phyloP scores from a whole-genome alignment of 106 monocot species.

The Allium fistulosum region DNA sequence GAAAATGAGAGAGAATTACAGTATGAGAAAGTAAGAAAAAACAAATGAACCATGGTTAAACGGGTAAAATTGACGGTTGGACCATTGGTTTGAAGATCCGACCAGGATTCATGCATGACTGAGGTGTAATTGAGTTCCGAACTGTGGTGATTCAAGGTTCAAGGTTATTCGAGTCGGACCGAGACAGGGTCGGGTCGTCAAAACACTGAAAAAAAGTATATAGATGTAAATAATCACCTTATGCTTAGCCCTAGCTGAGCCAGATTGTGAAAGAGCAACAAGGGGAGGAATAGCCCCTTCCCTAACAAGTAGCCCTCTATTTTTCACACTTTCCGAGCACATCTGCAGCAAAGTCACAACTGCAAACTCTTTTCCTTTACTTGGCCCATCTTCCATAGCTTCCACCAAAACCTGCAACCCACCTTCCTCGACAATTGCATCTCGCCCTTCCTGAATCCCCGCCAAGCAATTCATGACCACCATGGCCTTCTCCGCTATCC shows the following conservation, averaged over 20 bases:
- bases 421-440: conserved; percentile 41
- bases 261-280: conserved; percentile 71
- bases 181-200: not conserved
- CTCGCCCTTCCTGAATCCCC: conserved; percentile 33
- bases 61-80: no score
- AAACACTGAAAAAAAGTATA: not conserved
- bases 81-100: not conserved
- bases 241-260: conserved; percentile 60
- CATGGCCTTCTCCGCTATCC: conserved; percentile 54
- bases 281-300: conserved; percentile 92
- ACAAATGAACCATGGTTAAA: no score
- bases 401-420: conserved; percentile 70
- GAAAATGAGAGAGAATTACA: no score
- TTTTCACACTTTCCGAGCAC: conserved; percentile 42
- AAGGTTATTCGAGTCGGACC: no score
- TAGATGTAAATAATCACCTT: conserved; percentile 38
- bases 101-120: not conserved
- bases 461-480: conserved; percentile 51
- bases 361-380: conserved; percentile 71
- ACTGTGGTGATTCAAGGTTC: not conserved
- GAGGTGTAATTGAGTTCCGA: not conserved
- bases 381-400: conserved; percentile 68
- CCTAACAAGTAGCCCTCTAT: conserved; percentile 58
- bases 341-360: conserved; percentile 72
- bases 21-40: no score